Base-by-base conservation (phyloP, 768 basidiomycete species). In the Suillus sp. region DNA sequence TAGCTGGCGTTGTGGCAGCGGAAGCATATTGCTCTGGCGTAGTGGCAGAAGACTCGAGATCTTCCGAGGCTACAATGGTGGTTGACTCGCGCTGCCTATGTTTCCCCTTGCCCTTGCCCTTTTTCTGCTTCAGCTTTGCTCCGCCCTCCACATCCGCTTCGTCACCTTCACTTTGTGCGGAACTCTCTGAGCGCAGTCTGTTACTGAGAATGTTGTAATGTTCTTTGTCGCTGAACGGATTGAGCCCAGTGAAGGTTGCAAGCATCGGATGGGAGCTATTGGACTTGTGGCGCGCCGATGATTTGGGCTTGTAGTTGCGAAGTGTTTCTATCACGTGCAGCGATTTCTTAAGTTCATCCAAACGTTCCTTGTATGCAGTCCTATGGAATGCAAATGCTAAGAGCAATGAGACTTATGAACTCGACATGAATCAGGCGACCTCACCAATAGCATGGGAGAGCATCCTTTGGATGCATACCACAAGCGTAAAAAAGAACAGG, bases 341-440 rank as follows among this genome's bases (percentile, higher is more conserved):
- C 1, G 86, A 78, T 45, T 79, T 74, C 62, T 78, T 75, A 7
- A 92, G 81, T n/a, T 78, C 75, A 11, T 84, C 81, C 5, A 92
- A 76, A 56, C 91, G 89, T 38, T 93, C 91, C 67, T 81, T 82
- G 72, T 86, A 93, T 11, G 92, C 92, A 3, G 84, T 87, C n/a
- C 81, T 84, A 71, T 93, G 91, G 74, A 93, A 93, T 22, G 83
- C 80, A 68, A 90, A 89, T 0, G 91, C 90, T 82, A 53, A 25
- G 22, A 20, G 20, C 22, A 16, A n/a, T 47, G 22, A 62, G 64
- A 20, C 38, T 42, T 34, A 27, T 64, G 64, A 25, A 22, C 10
- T 14, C 22, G 18, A 54, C 3, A 10, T 14, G 22, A 20, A n/a
- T 16, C 7, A 20, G 9, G 47, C 27, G 35, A 42, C 3, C 68